phyloP scores from a whole-genome alignment of 192 early-diverging fungal genomes.

The Umbelopsis isabellina region DNA sequence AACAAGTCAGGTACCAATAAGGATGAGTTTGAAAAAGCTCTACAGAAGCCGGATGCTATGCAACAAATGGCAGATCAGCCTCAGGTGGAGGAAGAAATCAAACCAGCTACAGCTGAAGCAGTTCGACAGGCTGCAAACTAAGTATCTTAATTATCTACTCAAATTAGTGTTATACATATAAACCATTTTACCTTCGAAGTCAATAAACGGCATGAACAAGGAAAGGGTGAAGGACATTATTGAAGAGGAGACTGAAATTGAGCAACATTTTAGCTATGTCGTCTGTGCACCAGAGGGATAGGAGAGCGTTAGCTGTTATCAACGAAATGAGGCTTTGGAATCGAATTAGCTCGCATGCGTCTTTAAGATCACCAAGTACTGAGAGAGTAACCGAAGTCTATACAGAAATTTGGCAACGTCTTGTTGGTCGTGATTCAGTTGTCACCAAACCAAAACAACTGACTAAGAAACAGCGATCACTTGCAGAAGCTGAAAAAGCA shows the following conservation, averaged over 20 bases:
- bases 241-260: background rate
- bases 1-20: constrained; percentile 19
- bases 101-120: constrained; percentile 14
- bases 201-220: background rate
- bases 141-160: background rate
- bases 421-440: background rate
- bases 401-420: background rate
- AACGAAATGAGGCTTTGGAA: background rate
- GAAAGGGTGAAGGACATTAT: background rate
- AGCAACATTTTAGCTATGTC: background rate
- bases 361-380: background rate
- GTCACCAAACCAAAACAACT: background rate
- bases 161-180: background rate
- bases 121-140: constrained; percentile 16
- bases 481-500: constrained; percentile 18
- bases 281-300: background rate
- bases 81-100: constrained; percentile 7
- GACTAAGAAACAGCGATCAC: constrained; percentile 7
- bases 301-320: background rate
- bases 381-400: background rate
- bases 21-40: constrained; percentile 10
- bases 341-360: constrained; percentile 1
- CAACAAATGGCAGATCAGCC: constrained; percentile 14
- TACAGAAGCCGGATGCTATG: constrained; percentile 16
- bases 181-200: background rate